Conservation (phyloP, 345 rosid species). For the Citrus trifoliata region DNA sequence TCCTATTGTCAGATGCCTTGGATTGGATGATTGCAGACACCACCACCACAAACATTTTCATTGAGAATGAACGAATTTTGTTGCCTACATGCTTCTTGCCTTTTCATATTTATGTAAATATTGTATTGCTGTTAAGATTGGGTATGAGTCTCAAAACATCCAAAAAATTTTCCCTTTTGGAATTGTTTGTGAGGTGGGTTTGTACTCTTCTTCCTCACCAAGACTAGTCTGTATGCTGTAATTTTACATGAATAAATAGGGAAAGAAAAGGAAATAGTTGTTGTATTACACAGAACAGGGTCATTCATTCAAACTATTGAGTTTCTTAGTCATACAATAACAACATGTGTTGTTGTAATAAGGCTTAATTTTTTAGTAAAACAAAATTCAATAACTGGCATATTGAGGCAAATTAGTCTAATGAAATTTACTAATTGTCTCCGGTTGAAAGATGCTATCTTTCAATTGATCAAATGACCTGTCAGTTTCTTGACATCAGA, state of each 20-base stretch:
- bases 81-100: no score
- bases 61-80: conserved; percentile 5
- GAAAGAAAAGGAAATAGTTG: background rate
- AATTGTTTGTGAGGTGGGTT: background rate
- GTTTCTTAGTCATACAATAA: background rate
- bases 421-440: background rate
- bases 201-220: background rate
- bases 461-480: conserved; percentile 42
- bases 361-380: background rate
- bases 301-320: background rate
- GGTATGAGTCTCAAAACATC: no score
- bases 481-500: conserved; percentile 69
- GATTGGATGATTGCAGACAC: conserved; percentile 50
- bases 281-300: background rate
- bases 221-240: background rate
- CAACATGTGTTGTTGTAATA: background rate
- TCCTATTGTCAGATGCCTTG: conserved; percentile 55
- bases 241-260: background rate
- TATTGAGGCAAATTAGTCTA: background rate
- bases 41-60: conserved; percentile 51
- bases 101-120: no score
- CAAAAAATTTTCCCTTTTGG: background rate
- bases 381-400: background rate
- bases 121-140: no score
- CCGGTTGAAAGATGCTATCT: background rate